Percentiles rank a stretch among this genome's conserved stretches.
These are phyloP conservation scores for Echinochloa phyllopogon DNA, from an alignment of 176 grass and related monocot genomes.

Conservation along the genomic window DNA sequence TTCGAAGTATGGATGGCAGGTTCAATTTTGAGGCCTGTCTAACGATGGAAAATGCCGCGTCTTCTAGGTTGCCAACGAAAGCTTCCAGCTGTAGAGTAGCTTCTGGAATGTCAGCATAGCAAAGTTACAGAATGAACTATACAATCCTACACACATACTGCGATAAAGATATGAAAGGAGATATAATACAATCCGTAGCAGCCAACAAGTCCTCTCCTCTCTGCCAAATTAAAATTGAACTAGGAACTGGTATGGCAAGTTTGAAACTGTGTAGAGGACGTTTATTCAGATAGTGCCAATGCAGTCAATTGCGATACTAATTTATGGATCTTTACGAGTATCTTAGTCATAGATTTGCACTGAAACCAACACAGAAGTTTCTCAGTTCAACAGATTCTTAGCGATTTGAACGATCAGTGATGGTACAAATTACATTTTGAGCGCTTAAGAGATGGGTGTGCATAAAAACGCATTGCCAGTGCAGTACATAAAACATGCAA, in stretches of 20 bases:
- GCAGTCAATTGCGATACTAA: neutral
- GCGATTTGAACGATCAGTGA: neutral
- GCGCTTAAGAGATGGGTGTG: neutral
- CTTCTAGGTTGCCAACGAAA: slow-evolving; percentile 97
- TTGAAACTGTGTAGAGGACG: neutral
- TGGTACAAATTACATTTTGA: neutral
- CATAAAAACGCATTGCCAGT: neutral
- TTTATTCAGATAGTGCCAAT: neutral
- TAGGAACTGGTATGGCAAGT: neutral
- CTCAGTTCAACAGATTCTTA: neutral
- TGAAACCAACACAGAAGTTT: neutral
- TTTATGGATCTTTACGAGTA: neutral
- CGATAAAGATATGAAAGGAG: neutral
- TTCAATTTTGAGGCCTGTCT: slow-evolving; percentile 58
- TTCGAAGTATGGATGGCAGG: slow-evolving; percentile 46
- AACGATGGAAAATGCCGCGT: slow-evolving; percentile 72
- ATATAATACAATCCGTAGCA: neutral
- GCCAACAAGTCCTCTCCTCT: neutral
- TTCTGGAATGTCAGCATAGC: slow-evolving; percentile 74
- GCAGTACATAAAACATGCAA: neutral
- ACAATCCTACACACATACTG: slow-evolving; percentile 5
- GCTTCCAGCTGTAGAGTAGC: slow-evolving; percentile 87
- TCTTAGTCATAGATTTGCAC: neutral
- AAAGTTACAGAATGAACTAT: slow-evolving; percentile 53
- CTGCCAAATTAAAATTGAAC: neutral